Conservation (phyloP, 2,329 filamentous ascomycete genomes). For the Eurotiales sp. region DNA sequence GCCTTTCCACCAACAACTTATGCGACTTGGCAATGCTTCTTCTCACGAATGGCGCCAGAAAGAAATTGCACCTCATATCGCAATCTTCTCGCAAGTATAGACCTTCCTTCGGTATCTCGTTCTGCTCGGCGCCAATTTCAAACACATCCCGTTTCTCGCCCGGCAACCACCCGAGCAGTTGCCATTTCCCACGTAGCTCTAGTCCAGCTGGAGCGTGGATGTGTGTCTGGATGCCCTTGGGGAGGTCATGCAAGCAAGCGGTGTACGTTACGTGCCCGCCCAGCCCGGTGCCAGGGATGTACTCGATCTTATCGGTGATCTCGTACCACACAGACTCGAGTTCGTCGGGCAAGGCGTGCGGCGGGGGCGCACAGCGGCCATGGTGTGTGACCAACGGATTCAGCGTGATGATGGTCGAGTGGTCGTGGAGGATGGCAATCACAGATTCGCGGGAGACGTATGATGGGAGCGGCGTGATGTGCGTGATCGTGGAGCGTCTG, state of each 20-base stretch:
- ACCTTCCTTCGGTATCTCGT: conserved; percentile 57
- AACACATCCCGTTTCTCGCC: conserved; percentile 64
- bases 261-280: conserved; percentile 69
- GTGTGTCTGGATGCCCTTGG: conserved; percentile 72
- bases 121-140: conserved; percentile 60
- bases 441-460: conserved; percentile 64
- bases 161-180: conserved; percentile 65
- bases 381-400: conserved; percentile 76
- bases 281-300: conserved; percentile 63
- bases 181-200: conserved; percentile 75
- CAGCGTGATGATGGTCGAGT: conserved; percentile 77
- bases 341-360: conserved; percentile 64
- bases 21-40: conserved; percentile 77
- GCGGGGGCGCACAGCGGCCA: conserved; percentile 62
- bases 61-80: conserved; percentile 72
- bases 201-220: conserved; percentile 79
- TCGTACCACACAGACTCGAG: conserved; percentile 69
- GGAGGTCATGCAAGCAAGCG: conserved; percentile 72
- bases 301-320: conserved; percentile 70
- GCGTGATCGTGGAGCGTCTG: conserved; percentile 66
- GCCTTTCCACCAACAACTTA: conserved; percentile 59
- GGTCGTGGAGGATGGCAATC: conserved; percentile 68
- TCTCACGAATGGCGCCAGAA: conserved; percentile 72
- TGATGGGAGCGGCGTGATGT: conserved; percentile 68
- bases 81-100: conserved; percentile 79